These are phyloP conservation scores for Stagonosporopsis cucurbitacearum DNA, from an alignment of 2,329 filamentous ascomycete genomes.

Conservation along the genomic window DNA sequence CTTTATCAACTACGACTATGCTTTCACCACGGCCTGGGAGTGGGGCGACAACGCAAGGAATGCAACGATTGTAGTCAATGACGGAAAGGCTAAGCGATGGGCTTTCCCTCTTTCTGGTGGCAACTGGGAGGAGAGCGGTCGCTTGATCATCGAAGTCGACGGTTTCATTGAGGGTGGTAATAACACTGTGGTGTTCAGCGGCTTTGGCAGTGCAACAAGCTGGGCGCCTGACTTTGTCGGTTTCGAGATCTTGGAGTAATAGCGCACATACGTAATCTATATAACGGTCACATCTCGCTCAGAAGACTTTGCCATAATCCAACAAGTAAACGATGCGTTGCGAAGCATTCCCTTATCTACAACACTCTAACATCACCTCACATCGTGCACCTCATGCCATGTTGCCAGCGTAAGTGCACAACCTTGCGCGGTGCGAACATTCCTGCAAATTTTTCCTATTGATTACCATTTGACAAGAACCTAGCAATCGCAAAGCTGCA, in stretches of 20 bases:
- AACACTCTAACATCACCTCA: no score
- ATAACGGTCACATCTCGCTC: no score
- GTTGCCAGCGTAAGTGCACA: no score
- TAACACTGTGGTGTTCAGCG: conserved; percentile 33
- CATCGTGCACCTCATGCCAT: no score
- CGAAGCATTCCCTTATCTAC: no score
- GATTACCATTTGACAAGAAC: no score
- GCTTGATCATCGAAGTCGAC: conserved; percentile 34
- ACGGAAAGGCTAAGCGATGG: conserved; percentile 42
- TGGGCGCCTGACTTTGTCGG: conserved; percentile 41
- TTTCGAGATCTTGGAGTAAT: conserved; percentile 31
- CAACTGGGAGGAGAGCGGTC: conserved; percentile 46
- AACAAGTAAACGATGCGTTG: no score
- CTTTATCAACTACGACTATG: conserved; percentile 51
- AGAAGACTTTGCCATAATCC: no score
- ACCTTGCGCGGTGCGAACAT: no score
- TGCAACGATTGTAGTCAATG: conserved; percentile 50
- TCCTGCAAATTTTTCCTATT: no score
- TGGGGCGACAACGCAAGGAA: conserved; percentile 47
- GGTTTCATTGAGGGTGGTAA: conserved; percentile 33
- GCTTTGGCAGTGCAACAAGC: conserved; percentile 15
- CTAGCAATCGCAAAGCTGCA: no score
- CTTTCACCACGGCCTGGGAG: conserved; percentile 45
- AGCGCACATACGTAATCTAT: background rate
- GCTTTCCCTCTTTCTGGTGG: conserved; percentile 51